Evolutionary conservation across 2,329 filamentous ascomycete genomes (phyloP).

Genomic region (Incumbomyces delicatus): DNA sequence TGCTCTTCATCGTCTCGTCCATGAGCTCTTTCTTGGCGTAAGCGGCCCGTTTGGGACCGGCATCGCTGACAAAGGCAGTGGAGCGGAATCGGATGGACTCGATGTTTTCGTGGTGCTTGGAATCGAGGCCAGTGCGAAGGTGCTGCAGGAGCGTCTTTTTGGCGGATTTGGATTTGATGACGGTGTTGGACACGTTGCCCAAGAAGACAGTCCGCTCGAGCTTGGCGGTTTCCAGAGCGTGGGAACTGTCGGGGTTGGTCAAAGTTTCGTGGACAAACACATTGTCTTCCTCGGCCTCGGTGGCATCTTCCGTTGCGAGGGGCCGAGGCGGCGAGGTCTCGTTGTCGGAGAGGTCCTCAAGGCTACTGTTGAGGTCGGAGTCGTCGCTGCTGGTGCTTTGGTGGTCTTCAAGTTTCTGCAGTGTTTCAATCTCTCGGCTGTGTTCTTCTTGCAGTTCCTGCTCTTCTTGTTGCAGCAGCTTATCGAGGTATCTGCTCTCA

Average conservation of each 20-base stretch:
- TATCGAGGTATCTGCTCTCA: slow-evolving; percentile 18
- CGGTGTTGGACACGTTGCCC: slow-evolving; percentile 75
- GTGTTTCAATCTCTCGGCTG: slow-evolving; percentile 40
- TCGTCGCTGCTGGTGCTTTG: slow-evolving; percentile 25
- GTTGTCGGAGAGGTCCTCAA: slow-evolving; percentile 13
- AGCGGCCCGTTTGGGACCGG: slow-evolving; percentile 85
- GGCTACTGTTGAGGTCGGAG: slow-evolving; percentile 20
- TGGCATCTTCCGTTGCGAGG: no score
- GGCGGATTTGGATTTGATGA: slow-evolving; percentile 70
- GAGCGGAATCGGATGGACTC: slow-evolving; percentile 93
- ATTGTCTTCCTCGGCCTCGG: slow-evolving; percentile 16
- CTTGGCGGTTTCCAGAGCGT: slow-evolving; percentile 51
- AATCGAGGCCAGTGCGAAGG: slow-evolving; percentile 61
- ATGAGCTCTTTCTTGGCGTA: slow-evolving; percentile 86
- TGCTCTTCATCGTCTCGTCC: slow-evolving; percentile 81
- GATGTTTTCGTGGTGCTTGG: slow-evolving; percentile 56
- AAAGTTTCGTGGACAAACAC: slow-evolving; percentile 32
- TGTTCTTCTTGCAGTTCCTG: slow-evolving; percentile 22
- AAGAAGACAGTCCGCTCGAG: slow-evolving; percentile 84
- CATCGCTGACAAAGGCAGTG: slow-evolving; percentile 66
- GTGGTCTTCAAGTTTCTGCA: slow-evolving; percentile 21
- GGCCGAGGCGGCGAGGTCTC: no score
- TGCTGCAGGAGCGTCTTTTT: slow-evolving; percentile 70
- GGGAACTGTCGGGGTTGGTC: slow-evolving; percentile 21
- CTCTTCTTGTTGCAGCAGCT: slow-evolving; percentile 19